Percentiles rank a stretch among this genome's conserved stretches.
phyloP scores from a whole-genome alignment of 768 basidiomycete species.

The Gelatoporia subvermispora region DNA sequence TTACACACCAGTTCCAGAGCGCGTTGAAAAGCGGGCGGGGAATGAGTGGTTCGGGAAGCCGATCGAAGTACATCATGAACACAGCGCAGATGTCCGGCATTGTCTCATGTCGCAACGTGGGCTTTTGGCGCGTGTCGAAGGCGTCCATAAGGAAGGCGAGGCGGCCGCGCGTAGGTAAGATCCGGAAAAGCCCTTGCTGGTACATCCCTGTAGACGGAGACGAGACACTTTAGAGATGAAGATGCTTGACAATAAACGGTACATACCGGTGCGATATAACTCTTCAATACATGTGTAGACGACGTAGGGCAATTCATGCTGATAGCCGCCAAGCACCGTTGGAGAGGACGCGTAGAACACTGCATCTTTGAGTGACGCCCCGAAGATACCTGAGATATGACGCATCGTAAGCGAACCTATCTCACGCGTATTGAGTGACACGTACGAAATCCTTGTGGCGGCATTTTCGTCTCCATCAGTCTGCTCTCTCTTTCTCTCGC shows the following conservation, averaged over 20 bases:
- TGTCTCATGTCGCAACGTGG: constrained; percentile 27
- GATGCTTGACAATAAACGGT: background rate
- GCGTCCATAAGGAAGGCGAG: constrained; percentile 33
- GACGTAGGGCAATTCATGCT: constrained; percentile 34
- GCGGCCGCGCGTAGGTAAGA: constrained; percentile 35
- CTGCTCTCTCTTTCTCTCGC: background rate
- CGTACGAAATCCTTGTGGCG: background rate
- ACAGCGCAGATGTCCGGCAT: constrained; percentile 42
- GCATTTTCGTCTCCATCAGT: background rate
- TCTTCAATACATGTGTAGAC: constrained; percentile 41
- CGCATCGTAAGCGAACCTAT: background rate
- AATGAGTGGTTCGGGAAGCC: constrained; percentile 43
- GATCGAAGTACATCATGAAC: constrained; percentile 42
- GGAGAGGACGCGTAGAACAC: constrained; percentile 27
- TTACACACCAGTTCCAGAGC: constrained; percentile 40
- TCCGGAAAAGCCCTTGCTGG: constrained; percentile 37
- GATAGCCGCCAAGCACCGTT: constrained; percentile 31
- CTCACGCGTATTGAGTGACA: background rate
- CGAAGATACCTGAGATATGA: constrained; percentile 29
- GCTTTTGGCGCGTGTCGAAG: constrained; percentile 24
- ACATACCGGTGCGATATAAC: constrained; percentile 39
- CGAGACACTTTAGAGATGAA: background rate
- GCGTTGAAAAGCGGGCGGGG: constrained; percentile 36
- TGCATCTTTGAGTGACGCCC: constrained; percentile 30
- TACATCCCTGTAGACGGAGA: constrained; percentile 32